These are phyloP conservation scores for Andrographis paniculata DNA, from an alignment of 305 asterid genomes.

Conservation along the genomic window DNA sequence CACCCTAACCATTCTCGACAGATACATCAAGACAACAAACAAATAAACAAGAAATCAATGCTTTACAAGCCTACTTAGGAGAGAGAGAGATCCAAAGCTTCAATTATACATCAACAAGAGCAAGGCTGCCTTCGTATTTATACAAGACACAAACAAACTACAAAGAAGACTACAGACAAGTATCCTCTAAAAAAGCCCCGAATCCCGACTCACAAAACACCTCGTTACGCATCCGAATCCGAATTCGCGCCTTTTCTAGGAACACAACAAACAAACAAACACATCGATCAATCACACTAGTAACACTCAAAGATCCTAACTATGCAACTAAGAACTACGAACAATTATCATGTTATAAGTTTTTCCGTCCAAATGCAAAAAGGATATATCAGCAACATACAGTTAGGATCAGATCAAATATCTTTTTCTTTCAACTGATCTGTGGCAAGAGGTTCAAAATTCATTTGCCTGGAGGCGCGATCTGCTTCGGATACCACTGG, in stretches of 20 bases:
- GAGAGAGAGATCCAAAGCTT: too few relatives aligned
- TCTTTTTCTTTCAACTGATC: constrained; percentile 25
- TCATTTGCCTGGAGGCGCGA: constrained; percentile 26
- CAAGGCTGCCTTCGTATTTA: too few relatives aligned
- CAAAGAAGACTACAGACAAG: too few relatives aligned
- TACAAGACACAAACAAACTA: too few relatives aligned
- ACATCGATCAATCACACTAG: constrained; percentile 8
- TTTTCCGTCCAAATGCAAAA: constrained; percentile 3
- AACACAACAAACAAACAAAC: constrained; percentile 4
- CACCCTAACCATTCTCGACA: too few relatives aligned
- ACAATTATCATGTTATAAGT: too few relatives aligned
- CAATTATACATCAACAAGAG: too few relatives aligned
- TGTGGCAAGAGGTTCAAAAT: constrained; percentile 34
- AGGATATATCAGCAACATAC: neutral
- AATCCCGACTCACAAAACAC: constrained; percentile 3
- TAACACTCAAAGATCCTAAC: neutral
- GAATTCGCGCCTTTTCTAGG: constrained; percentile 11
- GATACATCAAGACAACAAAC: too few relatives aligned
- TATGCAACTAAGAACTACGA: too few relatives aligned
- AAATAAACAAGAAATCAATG: too few relatives aligned
- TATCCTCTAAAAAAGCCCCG: too few relatives aligned
- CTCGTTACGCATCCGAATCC: constrained; percentile 4
- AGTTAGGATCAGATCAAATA: constrained; percentile 26
- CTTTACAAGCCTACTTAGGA: too few relatives aligned
- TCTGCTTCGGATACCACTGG: constrained; percentile 18